These are phyloP conservation scores for Zanthoxylum bungeanum DNA, from an alignment of 345 rosid genomes.

Conservation along the genomic window DNA sequence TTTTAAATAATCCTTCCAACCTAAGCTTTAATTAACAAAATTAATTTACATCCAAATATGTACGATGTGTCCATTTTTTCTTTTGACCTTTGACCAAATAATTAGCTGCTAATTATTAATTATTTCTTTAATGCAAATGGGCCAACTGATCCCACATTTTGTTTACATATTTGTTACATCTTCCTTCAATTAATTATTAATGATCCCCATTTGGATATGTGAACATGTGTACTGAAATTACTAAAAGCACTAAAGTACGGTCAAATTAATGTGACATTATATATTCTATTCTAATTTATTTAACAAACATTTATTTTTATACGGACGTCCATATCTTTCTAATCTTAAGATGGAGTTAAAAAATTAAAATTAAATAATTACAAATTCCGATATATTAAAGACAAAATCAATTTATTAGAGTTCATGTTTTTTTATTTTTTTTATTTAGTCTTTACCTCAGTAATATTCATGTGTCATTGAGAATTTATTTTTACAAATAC, in stretches of 20 bases:
- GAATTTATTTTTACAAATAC: too few species aligned
- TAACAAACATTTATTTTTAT: too few species aligned
- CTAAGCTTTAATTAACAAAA: not conserved
- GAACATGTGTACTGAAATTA: not conserved
- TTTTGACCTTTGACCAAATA: constrained; percentile 23
- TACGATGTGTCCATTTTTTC: constrained; percentile 8
- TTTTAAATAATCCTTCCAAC: not conserved
- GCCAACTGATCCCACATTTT: not conserved
- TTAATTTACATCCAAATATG: constrained; percentile 1
- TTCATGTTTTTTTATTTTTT: too few species aligned
- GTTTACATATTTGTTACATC: not conserved
- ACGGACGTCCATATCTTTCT: too few species aligned
- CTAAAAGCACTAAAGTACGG: not conserved
- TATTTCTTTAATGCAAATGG: constrained; percentile 1
- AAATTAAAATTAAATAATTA: too few species aligned
- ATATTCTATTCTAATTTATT: too few species aligned
- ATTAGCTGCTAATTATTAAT: not conserved
- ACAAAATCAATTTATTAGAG: too few species aligned
- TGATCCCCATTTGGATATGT: not conserved
- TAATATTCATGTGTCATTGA: too few species aligned
- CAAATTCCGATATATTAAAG: too few species aligned
- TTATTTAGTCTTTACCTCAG: too few species aligned
- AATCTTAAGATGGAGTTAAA: too few species aligned
- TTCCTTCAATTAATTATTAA: not conserved
- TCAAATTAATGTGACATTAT: too few species aligned